phyloP scores from a whole-genome alignment of 768 basidiomycete genomes.

The Dioszegia hungarica region DNA sequence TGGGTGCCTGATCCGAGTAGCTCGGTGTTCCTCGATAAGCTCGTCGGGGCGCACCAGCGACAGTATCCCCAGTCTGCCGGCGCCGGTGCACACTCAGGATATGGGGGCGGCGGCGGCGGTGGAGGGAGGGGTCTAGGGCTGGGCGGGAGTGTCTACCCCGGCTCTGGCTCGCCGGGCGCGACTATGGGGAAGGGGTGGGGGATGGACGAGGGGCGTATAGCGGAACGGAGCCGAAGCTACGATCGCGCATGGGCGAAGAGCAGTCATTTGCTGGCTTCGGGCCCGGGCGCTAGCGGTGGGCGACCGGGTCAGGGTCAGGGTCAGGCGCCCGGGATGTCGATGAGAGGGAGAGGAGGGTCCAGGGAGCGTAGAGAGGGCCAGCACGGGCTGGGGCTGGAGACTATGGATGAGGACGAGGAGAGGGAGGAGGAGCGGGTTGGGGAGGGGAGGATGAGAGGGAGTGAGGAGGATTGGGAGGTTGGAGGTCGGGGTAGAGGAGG shows the following conservation, averaged over 20 bases:
- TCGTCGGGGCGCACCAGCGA: conserved; percentile 51
- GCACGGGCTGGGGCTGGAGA: conserved; percentile 9
- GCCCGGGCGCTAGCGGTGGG: too few relatives aligned
- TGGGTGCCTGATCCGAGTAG: conserved; percentile 94
- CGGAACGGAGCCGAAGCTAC: conserved; percentile 28
- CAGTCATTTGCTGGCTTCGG: conserved; percentile 12
- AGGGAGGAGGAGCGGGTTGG: not conserved
- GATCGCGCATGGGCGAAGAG: conserved; percentile 43
- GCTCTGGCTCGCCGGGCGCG: not conserved
- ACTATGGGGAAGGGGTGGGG: conserved; percentile 29
- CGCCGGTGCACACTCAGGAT: not conserved
- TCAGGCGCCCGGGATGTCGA: too few relatives aligned
- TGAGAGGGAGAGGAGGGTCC: not conserved
- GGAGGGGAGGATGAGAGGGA: not conserved
- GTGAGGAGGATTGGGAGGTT: conserved; percentile 51
- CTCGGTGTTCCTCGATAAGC: conserved; percentile 79
- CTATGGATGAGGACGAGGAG: conserved; percentile 32
- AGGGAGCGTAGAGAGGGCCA: conserved; percentile 2
- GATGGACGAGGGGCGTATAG: conserved; percentile 23
- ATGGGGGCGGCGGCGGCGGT: not conserved
- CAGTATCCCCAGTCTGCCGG: not conserved
- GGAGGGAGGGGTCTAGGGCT: conserved; percentile 12
- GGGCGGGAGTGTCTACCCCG: conserved; percentile 1
- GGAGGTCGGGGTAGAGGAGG: not conserved
- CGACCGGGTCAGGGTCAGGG: too few relatives aligned